phyloP scores from a whole-genome alignment of 2,329 filamentous ascomycete species.

The Trichoderma sp. region DNA sequence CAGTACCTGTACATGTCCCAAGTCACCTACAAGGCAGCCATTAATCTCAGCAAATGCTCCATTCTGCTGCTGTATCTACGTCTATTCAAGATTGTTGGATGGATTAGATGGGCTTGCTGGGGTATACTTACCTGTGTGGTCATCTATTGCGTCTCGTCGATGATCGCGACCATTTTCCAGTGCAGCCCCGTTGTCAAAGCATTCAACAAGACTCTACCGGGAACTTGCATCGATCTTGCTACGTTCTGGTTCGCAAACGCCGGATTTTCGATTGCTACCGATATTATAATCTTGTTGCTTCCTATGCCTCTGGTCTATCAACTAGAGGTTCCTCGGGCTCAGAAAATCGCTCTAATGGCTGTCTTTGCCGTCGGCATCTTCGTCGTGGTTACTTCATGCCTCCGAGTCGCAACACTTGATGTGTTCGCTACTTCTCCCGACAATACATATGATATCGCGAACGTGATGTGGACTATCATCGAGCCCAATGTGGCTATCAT shows the following conservation, averaged over 20 bases:
- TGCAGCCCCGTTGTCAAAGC: background rate
- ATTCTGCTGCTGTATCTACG: background rate
- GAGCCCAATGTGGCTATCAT: background rate
- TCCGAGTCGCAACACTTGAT: background rate
- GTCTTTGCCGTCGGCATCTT: background rate
- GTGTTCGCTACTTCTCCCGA: background rate
- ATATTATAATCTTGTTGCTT: background rate
- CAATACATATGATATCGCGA: background rate
- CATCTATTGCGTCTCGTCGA: background rate
- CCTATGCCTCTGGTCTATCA: constrained; percentile 1
- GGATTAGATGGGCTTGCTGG: constrained; percentile 5
- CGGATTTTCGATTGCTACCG: background rate
- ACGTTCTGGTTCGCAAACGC: constrained; percentile 7
- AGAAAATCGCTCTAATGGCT: background rate
- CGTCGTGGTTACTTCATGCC: background rate
- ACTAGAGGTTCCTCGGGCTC: background rate
- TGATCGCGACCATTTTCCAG: background rate
- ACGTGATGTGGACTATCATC: background rate
- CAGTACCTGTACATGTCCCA: constrained; percentile 2
- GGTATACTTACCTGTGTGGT: background rate
- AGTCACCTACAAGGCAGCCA: background rate
- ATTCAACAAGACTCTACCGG: background rate
- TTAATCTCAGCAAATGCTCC: background rate
- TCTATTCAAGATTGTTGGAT: background rate
- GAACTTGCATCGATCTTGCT: background rate